Base-by-base conservation (phyloP, 306 rosid genomes). In the barrel medic (Medicago truncatula) region DNA sequence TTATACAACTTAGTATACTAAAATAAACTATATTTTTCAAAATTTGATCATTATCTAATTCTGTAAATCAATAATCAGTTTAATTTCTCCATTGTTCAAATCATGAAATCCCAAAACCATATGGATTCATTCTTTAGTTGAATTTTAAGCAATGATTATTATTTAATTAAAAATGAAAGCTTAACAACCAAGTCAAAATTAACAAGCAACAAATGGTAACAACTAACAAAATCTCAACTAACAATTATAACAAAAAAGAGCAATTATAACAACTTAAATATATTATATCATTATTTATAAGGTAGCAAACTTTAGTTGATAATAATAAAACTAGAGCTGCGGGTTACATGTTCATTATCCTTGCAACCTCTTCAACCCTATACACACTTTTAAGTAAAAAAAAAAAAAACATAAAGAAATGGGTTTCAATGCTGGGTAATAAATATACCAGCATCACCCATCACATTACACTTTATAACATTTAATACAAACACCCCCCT, bases 301-400 rank as follows among this genome's bases (percentile, higher is more conserved):
- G 66, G 47, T 50, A 60, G 38, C 44, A 69, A 59, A 76, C 39
- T 40, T 75, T 70, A 76, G 36, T 47, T 50, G 59, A 67, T 23
- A 52, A 28, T 15, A 52, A 28, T 80, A 40, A 70, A 69, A 46
- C 72, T 17, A 68, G 76, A 76, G 87, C 88, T 86, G 96, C 90
- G 97, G 93, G 93, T 85, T 76, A 87, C 98, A 88, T 75, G 83
- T 73, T 73, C 39, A 44, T 68, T 9, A 62, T 79, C 77, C 72
- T 65, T 87, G 93, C 92, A 85, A 89, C 97, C 96, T 38, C 98
- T 75, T 91, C 97, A 91, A 82, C 82, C 77, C 78, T 75, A 69
- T 67, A 67, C 75, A 21, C 73, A 52, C 23, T n/a, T 15, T 67
- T 67, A 1, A 2, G 13, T 34, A 44, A 7, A 74, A 16, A 10